Base-by-base conservation (phyloP, 768 basidiomycete genomes). In the Leccinum uliginosum region DNA sequence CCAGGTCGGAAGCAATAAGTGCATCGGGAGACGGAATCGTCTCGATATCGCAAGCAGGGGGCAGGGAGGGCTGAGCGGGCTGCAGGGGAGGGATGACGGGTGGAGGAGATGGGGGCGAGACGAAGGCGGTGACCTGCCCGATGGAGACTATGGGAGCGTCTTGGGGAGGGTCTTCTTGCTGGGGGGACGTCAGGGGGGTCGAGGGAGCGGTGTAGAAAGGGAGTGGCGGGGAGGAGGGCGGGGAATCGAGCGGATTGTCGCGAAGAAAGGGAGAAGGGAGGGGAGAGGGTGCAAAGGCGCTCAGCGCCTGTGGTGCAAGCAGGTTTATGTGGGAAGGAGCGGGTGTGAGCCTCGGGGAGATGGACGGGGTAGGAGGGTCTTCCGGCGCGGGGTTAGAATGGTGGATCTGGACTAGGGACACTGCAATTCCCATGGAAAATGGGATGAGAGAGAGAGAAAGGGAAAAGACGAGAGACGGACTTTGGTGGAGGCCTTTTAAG, bases 161-260 rank as follows among this genome's bases (percentile, higher is more conserved):
- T 38, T 62, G 60, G 49, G 73, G 65, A n/a, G 62, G 64, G 52
- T 70, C 59, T 71, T 79, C 64, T 72, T 75, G 53, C 72, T 72
- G 51, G 65, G 81, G 57, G 62, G 78, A 57, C 53, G 72, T 66
- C 58, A 76, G 65, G 29, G 78, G 80, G 34, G 79, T 76, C 6
- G 76, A 76, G 24, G 79, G 82, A 3, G 81, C 79, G 5, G 80
- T 79, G 62, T 74, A 75, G 59, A 81, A 81, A 34, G 70, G 67
- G 60, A 75, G 73, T 15, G 69, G 67, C 2, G 76, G 75, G 6
- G 75, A 76, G 53, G 73, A 59, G 46, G 75, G 65, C 3, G 75
- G 75, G 0, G 73, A 72, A 9, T 69, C 74, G 48, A 73, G 48
- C 1, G 72, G 74, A 54, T 74, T 73, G 44, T 75, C 73, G 56